Evolutionary conservation across 2,329 filamentous ascomycete genomes (phyloP).

Genomic region (Colletotrichum endophyticum): DNA sequence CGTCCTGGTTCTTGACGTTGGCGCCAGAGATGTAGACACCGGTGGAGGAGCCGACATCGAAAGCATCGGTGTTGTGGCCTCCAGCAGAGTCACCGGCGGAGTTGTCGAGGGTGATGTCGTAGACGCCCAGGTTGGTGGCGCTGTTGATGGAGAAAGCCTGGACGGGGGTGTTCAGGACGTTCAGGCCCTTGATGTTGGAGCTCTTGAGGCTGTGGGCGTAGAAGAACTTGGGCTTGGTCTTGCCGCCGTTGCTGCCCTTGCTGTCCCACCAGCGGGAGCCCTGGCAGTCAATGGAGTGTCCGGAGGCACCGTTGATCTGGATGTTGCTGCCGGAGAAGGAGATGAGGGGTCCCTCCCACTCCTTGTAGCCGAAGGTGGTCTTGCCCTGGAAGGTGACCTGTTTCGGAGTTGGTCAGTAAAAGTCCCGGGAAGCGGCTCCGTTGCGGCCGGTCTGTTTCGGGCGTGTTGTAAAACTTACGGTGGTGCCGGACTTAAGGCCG

Average conservation of each 20-base stretch:
- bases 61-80: constrained; percentile 62
- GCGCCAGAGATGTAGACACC: constrained; percentile 57
- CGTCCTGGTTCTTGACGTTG: constrained; percentile 64
- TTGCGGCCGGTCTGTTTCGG: background rate
- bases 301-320: constrained; percentile 55
- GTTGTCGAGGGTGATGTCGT: constrained; percentile 42
- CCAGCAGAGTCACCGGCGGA: constrained; percentile 36
- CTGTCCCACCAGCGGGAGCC: constrained; percentile 67
- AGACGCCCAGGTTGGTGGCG: constrained; percentile 36
- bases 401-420: constrained; percentile 24
- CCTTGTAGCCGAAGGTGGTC: constrained; percentile 70
- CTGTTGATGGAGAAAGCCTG: constrained; percentile 46
- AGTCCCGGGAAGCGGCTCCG: background rate
- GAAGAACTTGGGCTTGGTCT: constrained; percentile 69
- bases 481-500: constrained; percentile 51
- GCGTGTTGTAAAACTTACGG: constrained; percentile 21
- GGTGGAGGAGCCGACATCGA: constrained; percentile 57
- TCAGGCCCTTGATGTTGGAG: constrained; percentile 41
- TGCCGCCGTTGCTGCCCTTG: constrained; percentile 63
- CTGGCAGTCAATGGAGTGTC: constrained; percentile 59
- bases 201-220: constrained; percentile 44
- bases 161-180: constrained; percentile 46
- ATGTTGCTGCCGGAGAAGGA: constrained; percentile 62
- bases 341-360: constrained; percentile 70
- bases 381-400: constrained; percentile 66